phyloP scores from a whole-genome alignment of 306 rosid genomes.

The Alnus glutinosa region DNA sequence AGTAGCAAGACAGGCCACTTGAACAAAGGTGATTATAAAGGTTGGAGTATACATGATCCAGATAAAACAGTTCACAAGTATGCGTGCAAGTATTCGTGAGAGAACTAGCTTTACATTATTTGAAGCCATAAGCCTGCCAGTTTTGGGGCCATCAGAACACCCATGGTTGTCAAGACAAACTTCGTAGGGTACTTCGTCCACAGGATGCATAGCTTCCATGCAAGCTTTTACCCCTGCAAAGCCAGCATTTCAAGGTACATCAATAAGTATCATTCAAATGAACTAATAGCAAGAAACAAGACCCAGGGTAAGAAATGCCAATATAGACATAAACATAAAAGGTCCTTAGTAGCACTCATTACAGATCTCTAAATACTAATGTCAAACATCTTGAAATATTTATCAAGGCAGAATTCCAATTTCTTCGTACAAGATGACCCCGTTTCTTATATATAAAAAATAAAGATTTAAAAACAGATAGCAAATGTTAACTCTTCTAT shows the following conservation, averaged over 20 bases:
- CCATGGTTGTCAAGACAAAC: conserved; percentile 80
- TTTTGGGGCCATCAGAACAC: conserved; percentile 71
- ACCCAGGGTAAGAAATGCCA: conserved; percentile 10
- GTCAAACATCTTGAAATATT: not conserved
- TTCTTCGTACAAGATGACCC: not conserved
- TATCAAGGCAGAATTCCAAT: not conserved
- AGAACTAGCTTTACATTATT: conserved; percentile 48
- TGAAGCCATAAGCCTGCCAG: conserved; percentile 71
- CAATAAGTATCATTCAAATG: not conserved
- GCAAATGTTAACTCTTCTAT: not conserved
- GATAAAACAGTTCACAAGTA: conserved; percentile 10
- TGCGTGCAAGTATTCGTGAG: conserved; percentile 24
- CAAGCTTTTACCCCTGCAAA: conserved; percentile 82
- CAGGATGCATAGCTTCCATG: conserved; percentile 47
- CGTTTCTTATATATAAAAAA: not conserved
- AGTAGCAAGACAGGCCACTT: not conserved
- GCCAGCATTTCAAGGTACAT: conserved; percentile 19
- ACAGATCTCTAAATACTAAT: not conserved
- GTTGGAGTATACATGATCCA: conserved; percentile 8
- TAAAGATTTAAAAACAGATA: not conserved
- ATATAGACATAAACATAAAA: not conserved
- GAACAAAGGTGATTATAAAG: conserved; percentile 5
- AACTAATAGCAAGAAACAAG: conserved; percentile 6
- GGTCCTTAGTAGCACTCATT: not conserved
- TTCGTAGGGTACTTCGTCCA: conserved; percentile 80